These are phyloP conservation scores for Dipodascus albidus DNA, from an alignment of 805 yeast genomes.

Conservation along the genomic window DNA sequence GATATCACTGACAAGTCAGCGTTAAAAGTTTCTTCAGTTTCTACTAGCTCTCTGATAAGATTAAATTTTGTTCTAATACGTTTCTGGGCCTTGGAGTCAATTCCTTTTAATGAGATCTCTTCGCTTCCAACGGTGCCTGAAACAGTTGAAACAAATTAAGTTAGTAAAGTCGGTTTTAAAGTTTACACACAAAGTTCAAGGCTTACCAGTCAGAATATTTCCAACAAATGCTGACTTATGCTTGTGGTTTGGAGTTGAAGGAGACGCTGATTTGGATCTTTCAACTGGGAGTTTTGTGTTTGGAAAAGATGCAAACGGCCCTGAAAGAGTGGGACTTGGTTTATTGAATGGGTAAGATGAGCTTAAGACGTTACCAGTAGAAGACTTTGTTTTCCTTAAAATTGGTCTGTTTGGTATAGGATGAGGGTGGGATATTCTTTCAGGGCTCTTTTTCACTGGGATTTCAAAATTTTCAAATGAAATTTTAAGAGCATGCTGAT, in stretches of 20 bases:
- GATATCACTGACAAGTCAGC: constrained; percentile 27
- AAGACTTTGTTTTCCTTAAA: neutral
- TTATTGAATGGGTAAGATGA: no score
- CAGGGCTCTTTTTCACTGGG: neutral
- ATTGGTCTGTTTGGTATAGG: neutral
- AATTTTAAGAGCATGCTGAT: neutral
- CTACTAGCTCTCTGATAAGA: constrained; percentile 27
- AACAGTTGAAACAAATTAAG: no score
- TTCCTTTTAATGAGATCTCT: no score
- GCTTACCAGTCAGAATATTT: neutral
- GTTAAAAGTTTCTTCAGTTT: constrained; percentile 27
- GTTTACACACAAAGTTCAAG: neutral
- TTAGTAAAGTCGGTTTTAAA: neutral
- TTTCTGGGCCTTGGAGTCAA: constrained; percentile 5
- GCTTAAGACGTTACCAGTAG: neutral
- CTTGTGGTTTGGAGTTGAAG: neutral
- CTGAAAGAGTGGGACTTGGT: neutral
- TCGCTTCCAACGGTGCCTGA: no score
- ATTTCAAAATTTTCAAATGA: neutral
- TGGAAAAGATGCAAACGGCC: neutral
- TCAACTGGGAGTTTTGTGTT: neutral
- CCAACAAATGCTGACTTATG: neutral
- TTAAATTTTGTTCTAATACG: constrained; percentile 18
- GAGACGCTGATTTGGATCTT: neutral
- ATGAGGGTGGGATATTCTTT: neutral